These are phyloP conservation scores for Pascua sp. DNA, from an alignment of 1,284 basidiomycete species.

Conservation along the genomic window DNA sequence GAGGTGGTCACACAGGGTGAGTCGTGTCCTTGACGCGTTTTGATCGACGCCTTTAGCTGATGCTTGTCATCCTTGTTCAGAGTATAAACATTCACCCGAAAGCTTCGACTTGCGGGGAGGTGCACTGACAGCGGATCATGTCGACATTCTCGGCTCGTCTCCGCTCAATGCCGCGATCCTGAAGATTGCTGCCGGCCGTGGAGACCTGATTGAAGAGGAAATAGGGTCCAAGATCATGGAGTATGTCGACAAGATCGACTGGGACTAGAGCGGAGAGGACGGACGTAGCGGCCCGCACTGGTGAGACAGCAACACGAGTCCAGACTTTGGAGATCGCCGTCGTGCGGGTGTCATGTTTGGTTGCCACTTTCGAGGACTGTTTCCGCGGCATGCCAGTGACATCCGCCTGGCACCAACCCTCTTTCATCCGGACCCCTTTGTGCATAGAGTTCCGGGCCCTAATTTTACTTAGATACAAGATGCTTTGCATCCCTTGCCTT, in stretches of 20 bases:
- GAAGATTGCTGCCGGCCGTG: constrained; percentile 57
- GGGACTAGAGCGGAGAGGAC: constrained; percentile 51
- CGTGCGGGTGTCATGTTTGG: too few species aligned
- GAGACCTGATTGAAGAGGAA: constrained; percentile 56
- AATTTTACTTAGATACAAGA: too few species aligned
- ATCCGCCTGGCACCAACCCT: too few species aligned
- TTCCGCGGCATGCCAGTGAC: too few species aligned
- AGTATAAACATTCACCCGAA: constrained; percentile 76
- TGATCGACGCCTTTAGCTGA: neutral
- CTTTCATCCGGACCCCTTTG: too few species aligned
- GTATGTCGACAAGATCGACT: constrained; percentile 69
- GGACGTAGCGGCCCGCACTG: too few species aligned
- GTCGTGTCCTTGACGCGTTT: constrained; percentile 55
- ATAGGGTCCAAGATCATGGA: constrained; percentile 76
- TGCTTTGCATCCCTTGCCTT: too few species aligned
- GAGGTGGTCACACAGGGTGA: constrained; percentile 77
- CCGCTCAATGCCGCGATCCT: constrained; percentile 86
- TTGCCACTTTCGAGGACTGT: too few species aligned
- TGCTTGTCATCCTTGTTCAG: constrained; percentile 55
- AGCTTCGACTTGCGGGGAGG: constrained; percentile 77
- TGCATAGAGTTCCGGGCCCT: too few species aligned
- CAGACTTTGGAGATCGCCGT: too few species aligned
- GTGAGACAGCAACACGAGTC: too few species aligned
- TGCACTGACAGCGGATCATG: constrained; percentile 81
- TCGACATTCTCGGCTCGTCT: constrained; percentile 88